Percentiles rank a stretch among this genome's conserved stretches.
These are phyloP conservation scores for Ceratobasidium sp. DNA, from an alignment of 1,284 basidiomycete genomes.

Conservation along the genomic window DNA sequence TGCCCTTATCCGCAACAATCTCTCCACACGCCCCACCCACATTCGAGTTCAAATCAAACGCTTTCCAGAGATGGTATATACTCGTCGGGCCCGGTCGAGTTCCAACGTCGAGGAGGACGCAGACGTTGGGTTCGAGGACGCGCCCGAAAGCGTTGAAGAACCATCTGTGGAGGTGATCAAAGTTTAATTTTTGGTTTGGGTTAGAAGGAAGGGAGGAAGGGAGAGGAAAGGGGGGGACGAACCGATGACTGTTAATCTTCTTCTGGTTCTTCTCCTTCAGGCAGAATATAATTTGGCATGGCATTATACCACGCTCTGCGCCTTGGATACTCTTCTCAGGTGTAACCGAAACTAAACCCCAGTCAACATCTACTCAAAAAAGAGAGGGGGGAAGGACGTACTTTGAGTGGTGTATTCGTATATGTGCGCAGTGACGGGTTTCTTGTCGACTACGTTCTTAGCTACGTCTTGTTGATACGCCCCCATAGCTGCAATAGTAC, in stretches of 20 bases:
- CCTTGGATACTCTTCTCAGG: conserved; percentile 87
- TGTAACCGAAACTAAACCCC: conserved; percentile 77
- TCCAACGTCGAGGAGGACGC: too few species aligned
- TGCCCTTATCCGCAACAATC: conserved; percentile 92
- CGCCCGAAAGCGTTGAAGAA: conserved; percentile 97
- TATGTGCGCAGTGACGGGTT: conserved; percentile 89
- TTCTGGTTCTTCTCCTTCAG: conserved; percentile 97
- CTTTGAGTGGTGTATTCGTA: conserved; percentile 96
- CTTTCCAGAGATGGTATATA: conserved; percentile 98
- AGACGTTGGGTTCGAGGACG: conserved; percentile 86
- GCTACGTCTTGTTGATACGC: conserved; percentile 91
- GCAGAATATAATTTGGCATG: conserved; percentile 92
- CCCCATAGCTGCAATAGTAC: conserved; percentile 74
- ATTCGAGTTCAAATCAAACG: conserved; percentile 95
- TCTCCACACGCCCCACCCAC: conserved; percentile 98
- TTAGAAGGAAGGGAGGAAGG: too few species aligned
- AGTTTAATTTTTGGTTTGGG: neutral
- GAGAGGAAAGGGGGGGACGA: too few species aligned
- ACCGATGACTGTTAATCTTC: conserved; percentile 75
- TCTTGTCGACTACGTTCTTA: conserved; percentile 89
- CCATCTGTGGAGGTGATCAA: conserved; percentile 83
- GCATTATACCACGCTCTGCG: conserved; percentile 81
- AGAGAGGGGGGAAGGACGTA: conserved; percentile 58
- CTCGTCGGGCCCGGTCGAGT: conserved; percentile 87
- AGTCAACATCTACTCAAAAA: conserved; percentile 53